These are phyloP conservation scores for Mortierella antarctica DNA, from an alignment of 192 early-diverging fungal genomes.

Conservation along the genomic window DNA sequence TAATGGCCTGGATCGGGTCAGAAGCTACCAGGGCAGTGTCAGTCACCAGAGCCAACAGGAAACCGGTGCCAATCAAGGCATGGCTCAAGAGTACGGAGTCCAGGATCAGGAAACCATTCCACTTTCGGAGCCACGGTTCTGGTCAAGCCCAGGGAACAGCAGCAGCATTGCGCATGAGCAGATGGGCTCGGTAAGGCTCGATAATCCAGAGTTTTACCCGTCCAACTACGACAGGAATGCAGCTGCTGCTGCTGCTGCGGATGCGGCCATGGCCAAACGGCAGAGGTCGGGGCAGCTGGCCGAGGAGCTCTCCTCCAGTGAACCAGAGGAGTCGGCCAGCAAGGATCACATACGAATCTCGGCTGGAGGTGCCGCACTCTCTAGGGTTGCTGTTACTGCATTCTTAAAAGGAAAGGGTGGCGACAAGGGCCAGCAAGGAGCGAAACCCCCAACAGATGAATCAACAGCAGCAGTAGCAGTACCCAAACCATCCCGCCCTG, in stretches of 20 bases:
- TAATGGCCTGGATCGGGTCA: conserved; percentile 2
- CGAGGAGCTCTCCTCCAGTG: background rate
- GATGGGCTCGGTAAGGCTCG: background rate
- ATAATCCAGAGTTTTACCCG: background rate
- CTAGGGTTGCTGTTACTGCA: no score
- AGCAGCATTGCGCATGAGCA: no score
- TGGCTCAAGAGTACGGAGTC: background rate
- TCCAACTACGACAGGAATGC: conserved; percentile 38
- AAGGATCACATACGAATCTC: background rate
- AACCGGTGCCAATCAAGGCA: background rate
- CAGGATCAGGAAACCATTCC: conserved; percentile 2
- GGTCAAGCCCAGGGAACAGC: background rate
- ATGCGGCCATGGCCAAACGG: background rate
- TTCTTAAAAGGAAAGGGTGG: no score
- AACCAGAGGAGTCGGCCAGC: no score
- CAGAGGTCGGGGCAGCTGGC: no score
- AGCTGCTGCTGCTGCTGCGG: conserved; percentile 23
- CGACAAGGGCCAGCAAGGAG: no score
- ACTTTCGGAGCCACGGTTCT: conserved; percentile 4
- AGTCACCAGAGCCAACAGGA: conserved; percentile 1
- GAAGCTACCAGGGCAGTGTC: background rate
- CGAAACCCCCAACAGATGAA: no score
- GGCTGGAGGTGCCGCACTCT: no score
- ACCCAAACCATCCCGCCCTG: background rate
- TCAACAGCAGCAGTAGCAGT: background rate